Evolutionary conservation across 2,329 filamentous ascomycete genomes (phyloP).

Genomic region (Fonsecaea monophora): DNA sequence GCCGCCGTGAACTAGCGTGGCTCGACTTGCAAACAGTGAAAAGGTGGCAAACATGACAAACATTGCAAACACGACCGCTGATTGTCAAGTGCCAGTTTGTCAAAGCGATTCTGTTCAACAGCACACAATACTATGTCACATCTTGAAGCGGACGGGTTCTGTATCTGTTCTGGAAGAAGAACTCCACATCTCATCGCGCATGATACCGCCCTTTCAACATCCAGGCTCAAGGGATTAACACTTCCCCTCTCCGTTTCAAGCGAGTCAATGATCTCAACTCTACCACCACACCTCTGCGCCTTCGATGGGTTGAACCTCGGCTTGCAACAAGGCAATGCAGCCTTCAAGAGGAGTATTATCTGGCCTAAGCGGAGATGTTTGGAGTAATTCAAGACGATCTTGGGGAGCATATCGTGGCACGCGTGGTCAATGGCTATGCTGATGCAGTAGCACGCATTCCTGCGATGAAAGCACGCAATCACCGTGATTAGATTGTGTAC

Average conservation of each 20-base stretch:
- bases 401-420: background rate
- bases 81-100: too few relatives aligned
- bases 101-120: background rate
- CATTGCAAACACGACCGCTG: background rate
- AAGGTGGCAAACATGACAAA: background rate
- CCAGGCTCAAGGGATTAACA: background rate
- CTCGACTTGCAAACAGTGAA: background rate
- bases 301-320: conserved; percentile 1
- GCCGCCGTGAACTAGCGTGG: too few relatives aligned
- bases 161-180: too few relatives aligned
- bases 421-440: background rate
- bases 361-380: background rate
- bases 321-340: conserved; percentile 1
- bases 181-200: too few relatives aligned
- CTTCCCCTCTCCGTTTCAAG: background rate
- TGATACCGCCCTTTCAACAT: background rate
- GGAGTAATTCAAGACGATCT: background rate
- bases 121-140: too few relatives aligned
- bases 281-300: conserved; percentile 38
- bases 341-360: background rate
- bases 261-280: background rate
- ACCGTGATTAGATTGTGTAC: background rate
- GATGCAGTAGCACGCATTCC: background rate
- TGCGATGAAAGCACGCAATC: background rate
- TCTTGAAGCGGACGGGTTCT: too few relatives aligned